Conservation (phyloP, 2,329 filamentous ascomycete genomes). For the Coniella lustricola region DNA sequence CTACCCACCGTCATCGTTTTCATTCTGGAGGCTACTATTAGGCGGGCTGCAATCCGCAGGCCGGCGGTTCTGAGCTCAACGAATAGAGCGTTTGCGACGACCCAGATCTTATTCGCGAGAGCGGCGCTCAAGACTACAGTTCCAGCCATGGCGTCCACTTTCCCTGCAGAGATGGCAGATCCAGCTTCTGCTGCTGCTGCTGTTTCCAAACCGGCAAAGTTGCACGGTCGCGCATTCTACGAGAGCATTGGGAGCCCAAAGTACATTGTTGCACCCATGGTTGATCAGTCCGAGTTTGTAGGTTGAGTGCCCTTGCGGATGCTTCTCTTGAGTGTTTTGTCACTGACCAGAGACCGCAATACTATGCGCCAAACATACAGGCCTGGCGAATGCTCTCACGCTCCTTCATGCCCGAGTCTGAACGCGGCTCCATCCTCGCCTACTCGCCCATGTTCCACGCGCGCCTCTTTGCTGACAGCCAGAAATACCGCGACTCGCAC, state of each 20-base stretch:
- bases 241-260: conserved; percentile 90
- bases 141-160: conserved; percentile 16
- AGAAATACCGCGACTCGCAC: conserved; percentile 69
- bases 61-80: neutral
- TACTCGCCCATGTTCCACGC: conserved; percentile 98
- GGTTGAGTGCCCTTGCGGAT: conserved; percentile 27
- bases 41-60: conserved; percentile 6
- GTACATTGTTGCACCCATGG: conserved; percentile 91
- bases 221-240: conserved; percentile 85
- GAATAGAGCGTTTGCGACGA: neutral
- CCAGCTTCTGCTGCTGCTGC: conserved; percentile 10
- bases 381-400: conserved; percentile 96
- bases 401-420: conserved; percentile 70
- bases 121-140: neutral
- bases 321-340: neutral
- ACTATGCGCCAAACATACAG: conserved; percentile 36
- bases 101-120: conserved; percentile 1
- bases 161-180: conserved; percentile 6
- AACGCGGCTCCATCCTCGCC: conserved; percentile 62
- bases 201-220: conserved; percentile 38
- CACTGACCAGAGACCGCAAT: neutral
- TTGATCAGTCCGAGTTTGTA: conserved; percentile 97
- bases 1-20: neutral
- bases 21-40: conserved; percentile 12
- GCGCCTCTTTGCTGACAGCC: conserved; percentile 71